Conservation (phyloP, 768 basidiomycete species). For the Pleurotus ostreatus region DNA sequence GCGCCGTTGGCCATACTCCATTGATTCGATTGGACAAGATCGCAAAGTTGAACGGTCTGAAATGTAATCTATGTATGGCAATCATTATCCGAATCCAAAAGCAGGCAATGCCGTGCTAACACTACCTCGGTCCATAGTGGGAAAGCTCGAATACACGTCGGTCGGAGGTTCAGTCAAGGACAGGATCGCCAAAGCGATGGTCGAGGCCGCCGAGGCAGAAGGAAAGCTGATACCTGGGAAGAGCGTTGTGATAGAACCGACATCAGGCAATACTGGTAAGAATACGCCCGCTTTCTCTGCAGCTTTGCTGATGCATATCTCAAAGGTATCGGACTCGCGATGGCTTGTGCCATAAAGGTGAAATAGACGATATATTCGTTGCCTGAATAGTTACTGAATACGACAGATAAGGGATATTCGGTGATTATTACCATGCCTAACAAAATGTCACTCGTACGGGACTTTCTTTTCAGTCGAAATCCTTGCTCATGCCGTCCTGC, state of each 20-base stretch:
- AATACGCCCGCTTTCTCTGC: slow-evolving; percentile 10
- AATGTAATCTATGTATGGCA: slow-evolving; percentile 84
- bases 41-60: slow-evolving; percentile 65
- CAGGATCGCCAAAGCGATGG: slow-evolving; percentile 94
- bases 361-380: slow-evolving; percentile 11
- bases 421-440: slow-evolving; percentile 88
- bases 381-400: slow-evolving; percentile 58
- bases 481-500: slow-evolving; percentile 1
- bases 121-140: slow-evolving; percentile 46
- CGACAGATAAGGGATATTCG: slow-evolving; percentile 83
- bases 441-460: slow-evolving; percentile 83
- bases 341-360: slow-evolving; percentile 94
- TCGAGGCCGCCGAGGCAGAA: slow-evolving; percentile 87
- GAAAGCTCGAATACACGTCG: slow-evolving; percentile 86
- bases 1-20: slow-evolving; percentile 88
- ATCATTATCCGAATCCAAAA: not conserved
- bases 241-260: slow-evolving; percentile 93
- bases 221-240: slow-evolving; percentile 83
- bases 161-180: slow-evolving; percentile 96
- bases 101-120: not conserved
- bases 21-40: slow-evolving; percentile 83
- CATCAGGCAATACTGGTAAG: slow-evolving; percentile 92
- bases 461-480: not conserved
- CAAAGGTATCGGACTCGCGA: slow-evolving; percentile 82
- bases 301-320: not conserved